Base-by-base conservation (phyloP, 495 filamentous ascomycete species). In the Hamigera avellanea region DNA sequence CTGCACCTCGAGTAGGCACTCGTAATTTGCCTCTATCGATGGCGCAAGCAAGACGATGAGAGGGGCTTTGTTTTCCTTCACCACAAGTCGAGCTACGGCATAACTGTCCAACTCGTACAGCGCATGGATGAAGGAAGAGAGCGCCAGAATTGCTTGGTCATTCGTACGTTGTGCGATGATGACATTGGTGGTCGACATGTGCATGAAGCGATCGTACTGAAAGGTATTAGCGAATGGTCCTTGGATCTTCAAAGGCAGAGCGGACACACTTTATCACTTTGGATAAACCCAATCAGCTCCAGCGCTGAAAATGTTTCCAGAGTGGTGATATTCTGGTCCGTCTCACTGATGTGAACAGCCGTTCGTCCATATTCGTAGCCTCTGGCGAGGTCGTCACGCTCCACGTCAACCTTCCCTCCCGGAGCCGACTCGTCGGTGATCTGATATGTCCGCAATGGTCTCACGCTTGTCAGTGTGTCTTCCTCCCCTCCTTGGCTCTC, bases 281-380 rank as follows among this genome's bases (percentile, higher is more conserved):
- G 74, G 19, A 96, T 63, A 45, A 99, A 99, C 2, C 93, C 93
- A 38, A 96, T 64, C 16, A 96, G 76, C 2, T 84, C 80, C 40
- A 95, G 69, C 8, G 72, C 65, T 15, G 82, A 72, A 21, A 60
- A 67, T 0, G 87, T 93, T 44, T 93, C 80, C 19, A 94, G 64
- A 35, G 76, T 83, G 2, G 83, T 87, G 34, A 94, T 70, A 32
- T 83, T 80, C 43, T 80, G 67, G 41, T 99, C 93, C 1, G 80
- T 79, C 42, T 83, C 78, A 45, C 72, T 81, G 46, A 99, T 93
- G 43, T 81, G 80, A 1, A 96, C 88, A 1, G 84, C 85, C 1
- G 89, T 95, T 26, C 85, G 72, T 36, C 93, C 93, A 56, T 96
- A 99, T 48, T 84, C 81, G 50, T 91, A 99, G 0, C 93, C 93